Percentiles rank a stretch among this genome's conserved stretches.
phyloP scores from a whole-genome alignment of 192 early-diverging fungal genomes.

The Backusella luteola region DNA sequence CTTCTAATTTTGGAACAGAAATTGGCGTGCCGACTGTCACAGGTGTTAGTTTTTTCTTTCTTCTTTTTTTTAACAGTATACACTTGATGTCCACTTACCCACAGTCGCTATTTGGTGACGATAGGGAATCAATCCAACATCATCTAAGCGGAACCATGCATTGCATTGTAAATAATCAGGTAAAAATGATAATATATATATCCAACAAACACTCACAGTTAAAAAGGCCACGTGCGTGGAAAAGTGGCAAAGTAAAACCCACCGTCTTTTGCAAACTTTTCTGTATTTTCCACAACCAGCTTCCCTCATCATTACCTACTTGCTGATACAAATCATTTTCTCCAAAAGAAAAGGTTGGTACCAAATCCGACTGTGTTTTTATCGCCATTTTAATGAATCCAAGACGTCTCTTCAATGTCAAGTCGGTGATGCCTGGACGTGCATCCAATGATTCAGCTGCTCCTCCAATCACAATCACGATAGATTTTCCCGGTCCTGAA shows the following conservation, averaged over 20 bases:
- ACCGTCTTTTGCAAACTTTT: conserved; percentile 60
- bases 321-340: conserved; percentile 91
- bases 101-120: conserved; percentile 43
- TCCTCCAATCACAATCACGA: conserved; percentile 89
- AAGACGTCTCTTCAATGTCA: conserved; percentile 73
- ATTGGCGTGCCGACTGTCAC: conserved; percentile 60
- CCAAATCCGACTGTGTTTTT: conserved; percentile 66
- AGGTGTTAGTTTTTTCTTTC: not conserved
- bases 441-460: conserved; percentile 73
- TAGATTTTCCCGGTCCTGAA: conserved; percentile 61
- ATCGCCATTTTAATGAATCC: conserved; percentile 95
- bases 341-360: conserved; percentile 91
- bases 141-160: conserved; percentile 30
- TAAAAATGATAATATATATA: too few species aligned
- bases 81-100: conserved; percentile 19
- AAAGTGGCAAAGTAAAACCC: conserved; percentile 73
- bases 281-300: conserved; percentile 63
- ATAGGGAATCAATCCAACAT: conserved; percentile 51
- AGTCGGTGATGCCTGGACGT: conserved; percentile 47
- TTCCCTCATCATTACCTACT: conserved; percentile 60
- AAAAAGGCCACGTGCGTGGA: conserved; percentile 86
- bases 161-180: not conserved
- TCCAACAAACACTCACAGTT: conserved; percentile 61
- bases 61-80: not conserved
- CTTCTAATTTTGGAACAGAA: conserved; percentile 45